Evolutionary conservation across 2,329 filamentous ascomycete genomes (phyloP).

Genomic region (Aspergillus texensis): DNA sequence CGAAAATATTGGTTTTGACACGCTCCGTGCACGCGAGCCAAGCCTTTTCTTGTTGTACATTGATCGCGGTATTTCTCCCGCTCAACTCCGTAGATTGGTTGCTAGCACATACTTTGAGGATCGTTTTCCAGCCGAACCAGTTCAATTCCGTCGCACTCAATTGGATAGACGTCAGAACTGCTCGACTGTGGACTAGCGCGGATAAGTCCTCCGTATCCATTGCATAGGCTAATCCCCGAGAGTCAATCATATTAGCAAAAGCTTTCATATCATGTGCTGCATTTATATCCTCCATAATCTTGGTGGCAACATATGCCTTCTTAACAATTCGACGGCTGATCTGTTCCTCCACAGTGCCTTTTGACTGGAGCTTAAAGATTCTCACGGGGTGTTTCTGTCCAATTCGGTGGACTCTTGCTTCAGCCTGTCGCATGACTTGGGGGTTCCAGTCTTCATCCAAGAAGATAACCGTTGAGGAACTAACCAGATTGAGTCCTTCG

Average conservation of each 20-base stretch:
- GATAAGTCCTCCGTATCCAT: background rate
- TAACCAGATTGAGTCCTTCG: conserved; percentile 58
- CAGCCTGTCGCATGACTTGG: conserved; percentile 57
- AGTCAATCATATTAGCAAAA: background rate
- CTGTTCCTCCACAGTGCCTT: conserved; percentile 61
- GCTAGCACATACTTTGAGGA: conserved; percentile 28
- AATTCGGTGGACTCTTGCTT: conserved; percentile 58
- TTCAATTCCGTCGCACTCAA: background rate
- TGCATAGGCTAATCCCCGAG: background rate
- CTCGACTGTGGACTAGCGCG: background rate
- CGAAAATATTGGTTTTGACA: conserved; percentile 60
- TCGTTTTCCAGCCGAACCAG: conserved; percentile 43
- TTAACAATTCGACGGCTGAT: conserved; percentile 62
- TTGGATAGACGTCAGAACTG: background rate
- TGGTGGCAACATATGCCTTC: conserved; percentile 64
- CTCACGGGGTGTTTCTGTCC: conserved; percentile 58
- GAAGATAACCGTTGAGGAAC: conserved; percentile 59
- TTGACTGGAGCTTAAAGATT: conserved; percentile 59
- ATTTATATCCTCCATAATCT: conserved; percentile 55
- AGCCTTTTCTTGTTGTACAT: conserved; percentile 53
- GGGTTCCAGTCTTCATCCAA: conserved; percentile 61
- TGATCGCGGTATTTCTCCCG: background rate
- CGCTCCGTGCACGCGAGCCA: conserved; percentile 61
- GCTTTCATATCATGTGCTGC: background rate
- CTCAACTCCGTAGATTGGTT: background rate